These are phyloP conservation scores for Blastocystis sp. DNA, from an alignment of 352 stramenopile genomes.

Conservation along the genomic window DNA sequence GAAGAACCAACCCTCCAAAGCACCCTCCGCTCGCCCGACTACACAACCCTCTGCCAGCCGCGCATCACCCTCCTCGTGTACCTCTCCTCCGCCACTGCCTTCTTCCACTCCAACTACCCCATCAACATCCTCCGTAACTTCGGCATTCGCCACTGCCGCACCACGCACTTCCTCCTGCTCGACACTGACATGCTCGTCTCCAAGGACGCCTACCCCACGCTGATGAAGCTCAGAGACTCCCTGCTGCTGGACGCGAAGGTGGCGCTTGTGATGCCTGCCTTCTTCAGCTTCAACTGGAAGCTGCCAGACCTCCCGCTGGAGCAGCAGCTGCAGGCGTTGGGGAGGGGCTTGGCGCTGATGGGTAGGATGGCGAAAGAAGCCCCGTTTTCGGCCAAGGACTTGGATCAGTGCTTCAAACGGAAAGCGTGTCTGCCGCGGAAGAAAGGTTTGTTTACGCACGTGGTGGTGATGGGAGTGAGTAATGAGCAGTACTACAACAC, in stretches of 20 bases:
- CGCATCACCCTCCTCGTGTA: conserved; percentile 10
- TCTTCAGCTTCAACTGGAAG: conserved; percentile 10
- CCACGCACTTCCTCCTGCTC: conserved; percentile 44
- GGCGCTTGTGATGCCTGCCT: conserved; percentile 21
- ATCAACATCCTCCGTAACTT: conserved; percentile 66
- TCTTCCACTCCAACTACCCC: conserved; percentile 52
- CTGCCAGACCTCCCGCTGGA: background rate
- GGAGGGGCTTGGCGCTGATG: background rate
- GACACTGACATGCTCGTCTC: conserved; percentile 50
- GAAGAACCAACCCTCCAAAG: background rate
- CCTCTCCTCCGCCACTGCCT: background rate
- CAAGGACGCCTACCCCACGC: background rate
- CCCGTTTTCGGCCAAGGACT: background rate
- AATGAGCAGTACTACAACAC: conserved; percentile 8
- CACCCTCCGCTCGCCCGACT: background rate
- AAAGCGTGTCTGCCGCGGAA: background rate
- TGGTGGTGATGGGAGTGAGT: background rate
- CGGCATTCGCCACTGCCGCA: conserved; percentile 39
- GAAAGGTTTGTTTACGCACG: conserved; percentile 34
- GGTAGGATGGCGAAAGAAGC: background rate
- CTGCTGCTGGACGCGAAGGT: background rate
- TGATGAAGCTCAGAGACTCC: background rate
- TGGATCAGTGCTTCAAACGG: background rate
- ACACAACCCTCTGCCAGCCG: conserved; percentile 5
- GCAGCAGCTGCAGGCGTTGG: background rate